These are phyloP conservation scores for Aristolochia contorta DNA, from an alignment of 164 flowering plant genomes.

Conservation along the genomic window DNA sequence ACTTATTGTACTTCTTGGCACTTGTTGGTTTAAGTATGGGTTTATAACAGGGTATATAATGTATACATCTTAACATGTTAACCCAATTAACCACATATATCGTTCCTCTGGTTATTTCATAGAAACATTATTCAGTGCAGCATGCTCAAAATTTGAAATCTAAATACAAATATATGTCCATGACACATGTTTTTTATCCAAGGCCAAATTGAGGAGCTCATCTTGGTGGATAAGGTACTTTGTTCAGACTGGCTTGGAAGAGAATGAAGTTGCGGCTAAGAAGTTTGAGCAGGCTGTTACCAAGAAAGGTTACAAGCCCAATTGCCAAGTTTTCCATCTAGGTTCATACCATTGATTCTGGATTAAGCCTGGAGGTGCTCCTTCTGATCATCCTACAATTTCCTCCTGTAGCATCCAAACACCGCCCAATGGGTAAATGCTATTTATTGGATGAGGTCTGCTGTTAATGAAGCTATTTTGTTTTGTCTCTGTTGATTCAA, in stretches of 20 bases:
- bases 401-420: not conserved
- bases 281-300: constrained; percentile 71
- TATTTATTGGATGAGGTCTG: not conserved
- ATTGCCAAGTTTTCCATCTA: constrained; percentile 86
- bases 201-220: constrained; percentile 84
- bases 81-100: not conserved
- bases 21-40: not conserved
- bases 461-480: not conserved
- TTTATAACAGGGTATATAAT: not conserved
- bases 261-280: constrained; percentile 60
- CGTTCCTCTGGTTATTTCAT: no score
- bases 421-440: not conserved
- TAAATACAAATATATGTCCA: no score
- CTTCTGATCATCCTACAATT: no score
- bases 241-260: constrained; percentile 60
- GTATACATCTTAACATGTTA: not conserved
- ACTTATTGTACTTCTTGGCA: no score
- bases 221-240: constrained; percentile 87
- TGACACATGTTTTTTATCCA: constrained; percentile 6
- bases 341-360: constrained; percentile 41
- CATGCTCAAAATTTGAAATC: no score
- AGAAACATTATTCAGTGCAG: no score
- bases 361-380: not conserved
- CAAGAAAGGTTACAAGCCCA: constrained; percentile 50
- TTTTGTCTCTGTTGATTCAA: constrained; percentile 2